Conservation (phyloP, 257 asterid genomes). For the Datura wrightii region DNA sequence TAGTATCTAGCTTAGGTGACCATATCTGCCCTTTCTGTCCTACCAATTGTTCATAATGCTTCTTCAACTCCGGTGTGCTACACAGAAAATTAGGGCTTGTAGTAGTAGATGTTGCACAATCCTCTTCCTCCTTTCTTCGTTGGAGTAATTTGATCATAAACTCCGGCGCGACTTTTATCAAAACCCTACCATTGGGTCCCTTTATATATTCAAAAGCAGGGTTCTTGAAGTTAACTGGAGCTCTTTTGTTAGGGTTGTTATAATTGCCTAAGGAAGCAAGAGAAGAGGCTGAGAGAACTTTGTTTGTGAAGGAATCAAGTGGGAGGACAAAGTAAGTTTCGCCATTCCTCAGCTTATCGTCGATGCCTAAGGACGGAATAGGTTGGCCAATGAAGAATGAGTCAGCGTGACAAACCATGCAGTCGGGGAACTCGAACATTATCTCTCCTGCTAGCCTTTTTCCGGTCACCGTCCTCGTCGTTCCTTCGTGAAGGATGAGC, state of each 20-base stretch:
- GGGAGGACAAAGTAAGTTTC: slow-evolving; percentile 77
- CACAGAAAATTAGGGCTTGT: slow-evolving; percentile 43
- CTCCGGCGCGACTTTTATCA: slow-evolving; percentile 68
- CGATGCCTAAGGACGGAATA: slow-evolving; percentile 59
- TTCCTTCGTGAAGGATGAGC: slow-evolving; percentile 57
- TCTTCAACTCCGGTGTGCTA: slow-evolving; percentile 86
- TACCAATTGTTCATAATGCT: slow-evolving; percentile 68
- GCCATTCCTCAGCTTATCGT: slow-evolving; percentile 53
- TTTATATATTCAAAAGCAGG: slow-evolving; percentile 65
- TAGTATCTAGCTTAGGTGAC: slow-evolving; percentile 88
- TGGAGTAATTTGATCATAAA: slow-evolving; percentile 46
- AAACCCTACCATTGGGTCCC: slow-evolving; percentile 65
- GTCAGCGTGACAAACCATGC: slow-evolving; percentile 70
- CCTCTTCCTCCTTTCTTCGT: background rate
- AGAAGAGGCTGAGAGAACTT: slow-evolving; percentile 56
- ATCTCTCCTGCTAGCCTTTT: slow-evolving; percentile 71
- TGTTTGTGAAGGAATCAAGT: slow-evolving; percentile 52
- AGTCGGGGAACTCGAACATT: slow-evolving; percentile 82
- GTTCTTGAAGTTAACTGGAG: slow-evolving; percentile 45
- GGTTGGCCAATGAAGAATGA: slow-evolving; percentile 85
- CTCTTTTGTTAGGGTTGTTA: background rate
- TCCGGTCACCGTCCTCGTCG: slow-evolving; percentile 45
- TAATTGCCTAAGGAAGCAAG: slow-evolving; percentile 49
- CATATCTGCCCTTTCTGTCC: slow-evolving; percentile 66
- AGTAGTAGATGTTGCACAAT: background rate